Evolutionary conservation across 2,329 filamentous ascomycete genomes (phyloP), one percentile per base, ranked within the genome.

Genomic region (Macrophomina pseudophaseolina): DNA sequence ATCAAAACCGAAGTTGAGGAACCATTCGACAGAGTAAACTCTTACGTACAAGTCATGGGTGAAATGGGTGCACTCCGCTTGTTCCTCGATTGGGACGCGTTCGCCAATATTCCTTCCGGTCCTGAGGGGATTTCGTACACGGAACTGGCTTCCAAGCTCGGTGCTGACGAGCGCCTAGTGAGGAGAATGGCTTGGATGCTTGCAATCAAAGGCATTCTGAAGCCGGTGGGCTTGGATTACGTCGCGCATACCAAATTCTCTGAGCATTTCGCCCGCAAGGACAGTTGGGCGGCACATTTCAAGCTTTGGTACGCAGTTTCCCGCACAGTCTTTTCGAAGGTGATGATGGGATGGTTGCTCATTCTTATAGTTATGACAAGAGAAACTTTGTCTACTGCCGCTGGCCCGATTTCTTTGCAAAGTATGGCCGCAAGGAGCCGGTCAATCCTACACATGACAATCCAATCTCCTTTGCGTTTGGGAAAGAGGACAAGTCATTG

Each of bases 71-170:
- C 30, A 4, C 48, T 63, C 11, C 59, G 59, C 44, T 35, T 51
- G 9, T 30, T 63, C 12, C 49, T 63, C 40, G 51, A 58, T 16
- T 65, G 63, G 63, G 16, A 28, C 14, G 63, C 42, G 12, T 38
- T 65, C n/a, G 52, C 44, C 7, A 18, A 35, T 9, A 65, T 65
- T 30, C 63, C 40, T 4, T 5, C 40, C 8, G 40, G 40, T 5
- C 5, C 40, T 1, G 38, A 40, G 23, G 54, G 63, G n/a, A 58
- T 56, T 42, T 33, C 51, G 12, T 65, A 48, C 52, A 16, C 28
- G 4, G 63, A 65, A 0, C 51, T 65, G 12, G 63, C 28, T 4
- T 18, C 51, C 23, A 58, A 35, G 33, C 23, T 65, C 11, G n/a
- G 16, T 30, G 49, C 63, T 11, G 63, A 65, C 12, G 28, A 16